Base-by-base conservation (phyloP, 352 stramenopile species). In the Phytophthora sansomeana region DNA sequence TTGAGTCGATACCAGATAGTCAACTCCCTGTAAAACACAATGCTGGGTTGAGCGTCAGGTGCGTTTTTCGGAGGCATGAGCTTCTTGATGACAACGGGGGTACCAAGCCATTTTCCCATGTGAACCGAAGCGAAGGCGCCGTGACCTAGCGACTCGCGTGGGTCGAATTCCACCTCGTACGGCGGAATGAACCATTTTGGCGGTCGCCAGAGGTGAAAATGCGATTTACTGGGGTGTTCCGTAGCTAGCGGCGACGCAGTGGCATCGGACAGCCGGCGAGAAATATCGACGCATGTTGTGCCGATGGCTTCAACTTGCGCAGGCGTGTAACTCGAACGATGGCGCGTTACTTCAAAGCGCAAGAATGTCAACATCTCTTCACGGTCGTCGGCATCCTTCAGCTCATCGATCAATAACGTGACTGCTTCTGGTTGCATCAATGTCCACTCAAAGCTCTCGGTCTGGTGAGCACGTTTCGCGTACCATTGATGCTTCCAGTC, bases 111-210 rank as follows among this genome's bases (percentile, higher is more conserved):
- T 26, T 43, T 69, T 5, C 72, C 72, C 48, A 66, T 58, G 19
- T 79, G 67, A 48, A 71, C 72, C 6, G 62, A 76, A 17, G 62
- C 72, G n/a, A 75, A 79, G 13, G 72, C 57, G 16, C 72, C 72
- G 16, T 54, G 67, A 1, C 63, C 60, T 14, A 79, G 61, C 10
- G 72, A 67, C 16, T 76, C 58, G 1, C 29, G 35, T 9, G 58
- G 50, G 28, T 76, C 67, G 35, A 76, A 79, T 44, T 69, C 58
- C 7, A 79, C 72, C 16, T 76, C 72, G 17, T 79, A 74, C 5
- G 67, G 72, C 11, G 67, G 72, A 14, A 79, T 74, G 53, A 76
- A 76, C 72, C 72, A 79, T 57, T 58, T 74, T 4, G 72, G 72
- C 5, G 71, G 51, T 24, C 51, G 41, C 47, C 65, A 67, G 1